Evolutionary conservation across 2,329 filamentous ascomycete genomes (phyloP), one percentile per base, ranked within the genome.

Genomic region (Dichotomopilus funicola): DNA sequence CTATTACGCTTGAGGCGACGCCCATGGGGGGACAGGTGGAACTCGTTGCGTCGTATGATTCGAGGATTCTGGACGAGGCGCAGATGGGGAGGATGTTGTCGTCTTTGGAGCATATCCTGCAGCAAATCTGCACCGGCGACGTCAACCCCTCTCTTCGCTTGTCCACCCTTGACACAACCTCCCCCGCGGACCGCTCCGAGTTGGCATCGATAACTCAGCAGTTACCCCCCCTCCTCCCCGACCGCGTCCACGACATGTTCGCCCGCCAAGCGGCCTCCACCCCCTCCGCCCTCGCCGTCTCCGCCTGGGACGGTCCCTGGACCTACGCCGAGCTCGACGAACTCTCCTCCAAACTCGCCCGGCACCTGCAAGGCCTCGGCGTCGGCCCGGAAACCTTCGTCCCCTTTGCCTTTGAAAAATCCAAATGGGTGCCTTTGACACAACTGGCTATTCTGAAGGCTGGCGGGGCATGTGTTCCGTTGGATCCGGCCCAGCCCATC

Each of bases 111-210:
- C 34, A 55, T 27, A 46, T 59, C 19, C 41, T 59, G 1, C 37
- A 33, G 4, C 56, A 55, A 13, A 27, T 59, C 13, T 43, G 40
- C 42, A 43, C 51, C 13, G 49, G 27, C 34, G 40, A 52, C 36
- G 13, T 27, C 42, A 52, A 51, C 35, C 33, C 31, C 34, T 51
- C 2, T 12, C 36, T 42, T 11, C 44, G 50, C 5, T 19, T 59
- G 6, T 4, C 38, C 33, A 71, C 77, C 57, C 62, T 78, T 12
- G 67, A 72, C 33, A 72, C 73, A 59, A 64, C 79, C 53, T 77
- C 75, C 73, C 65, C 68, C 50, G 61, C 64, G 9, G 52, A 62
- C n/a, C 48, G 68, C n/a, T 65, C 61, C 2, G 65, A 78, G 4
- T 74, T 4, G 66, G 70, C 1, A 68, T 66, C 35, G 0, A 46